phyloP scores from a whole-genome alignment of 257 asterid genomes.

The Datura wrightii region DNA sequence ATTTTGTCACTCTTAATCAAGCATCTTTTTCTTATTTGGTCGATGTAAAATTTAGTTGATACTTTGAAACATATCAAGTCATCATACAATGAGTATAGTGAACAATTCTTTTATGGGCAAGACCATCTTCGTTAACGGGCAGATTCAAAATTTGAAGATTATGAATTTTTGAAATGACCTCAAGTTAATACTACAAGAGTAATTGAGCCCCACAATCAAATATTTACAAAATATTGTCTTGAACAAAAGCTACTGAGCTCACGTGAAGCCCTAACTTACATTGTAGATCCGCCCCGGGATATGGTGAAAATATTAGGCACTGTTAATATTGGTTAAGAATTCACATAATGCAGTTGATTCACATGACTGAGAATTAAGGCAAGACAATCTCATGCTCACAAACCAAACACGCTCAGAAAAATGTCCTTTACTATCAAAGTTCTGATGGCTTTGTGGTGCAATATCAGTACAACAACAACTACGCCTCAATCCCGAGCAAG shows the following conservation, averaged over 20 bases:
- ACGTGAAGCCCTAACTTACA: too few species aligned
- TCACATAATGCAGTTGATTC: slow-evolving; percentile 3
- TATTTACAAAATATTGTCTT: too few species aligned
- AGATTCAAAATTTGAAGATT: neutral
- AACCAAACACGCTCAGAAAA: neutral
- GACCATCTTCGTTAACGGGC: neutral
- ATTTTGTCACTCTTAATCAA: too few species aligned
- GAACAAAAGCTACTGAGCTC: too few species aligned
- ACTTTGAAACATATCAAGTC: neutral
- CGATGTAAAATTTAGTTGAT: too few species aligned
- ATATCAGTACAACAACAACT: neutral
- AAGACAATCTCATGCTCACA: neutral
- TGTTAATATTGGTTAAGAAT: neutral
- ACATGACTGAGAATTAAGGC: neutral
- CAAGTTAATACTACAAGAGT: neutral
- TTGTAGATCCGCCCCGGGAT: too few species aligned
- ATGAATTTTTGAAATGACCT: neutral
- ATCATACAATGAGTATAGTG: neutral
- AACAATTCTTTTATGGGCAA: too few species aligned
- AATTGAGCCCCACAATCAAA: too few species aligned
- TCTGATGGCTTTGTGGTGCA: neutral
- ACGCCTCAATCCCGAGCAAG: neutral
- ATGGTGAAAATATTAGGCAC: too few species aligned
- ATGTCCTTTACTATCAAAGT: slow-evolving; percentile 5
- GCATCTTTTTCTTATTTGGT: too few species aligned